A percentile compares a stretch with the other conserved stretches of the same genome.
Conservation (phyloP, 768 basidiomycete species). For the Asterophora parasitica region DNA sequence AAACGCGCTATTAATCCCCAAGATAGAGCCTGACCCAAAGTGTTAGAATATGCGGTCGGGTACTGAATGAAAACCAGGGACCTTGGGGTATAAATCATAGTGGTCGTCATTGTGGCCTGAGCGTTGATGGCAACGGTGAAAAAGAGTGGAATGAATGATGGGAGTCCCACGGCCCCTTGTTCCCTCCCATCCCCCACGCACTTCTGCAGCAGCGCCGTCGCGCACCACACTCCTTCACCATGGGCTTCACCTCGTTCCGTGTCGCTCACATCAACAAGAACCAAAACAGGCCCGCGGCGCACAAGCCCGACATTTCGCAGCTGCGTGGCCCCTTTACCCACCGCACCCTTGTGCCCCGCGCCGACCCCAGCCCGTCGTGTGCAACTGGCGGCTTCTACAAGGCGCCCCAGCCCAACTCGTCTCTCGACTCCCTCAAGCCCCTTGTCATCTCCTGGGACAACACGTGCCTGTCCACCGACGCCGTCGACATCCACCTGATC, state of each 20-base stretch:
- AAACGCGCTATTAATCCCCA: too few relatives aligned
- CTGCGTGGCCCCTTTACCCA: too few relatives aligned
- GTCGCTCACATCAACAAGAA: not conserved
- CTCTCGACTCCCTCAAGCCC: constrained; percentile 42
- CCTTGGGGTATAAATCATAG: too few relatives aligned
- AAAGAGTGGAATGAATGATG: not conserved
- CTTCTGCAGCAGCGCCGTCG: not conserved
- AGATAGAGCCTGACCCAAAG: too few relatives aligned
- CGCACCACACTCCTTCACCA: constrained; percentile 1
- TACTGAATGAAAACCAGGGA: too few relatives aligned
- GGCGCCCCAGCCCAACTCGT: constrained; percentile 42
- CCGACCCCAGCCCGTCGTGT: constrained; percentile 35
- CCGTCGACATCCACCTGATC: constrained; percentile 67
- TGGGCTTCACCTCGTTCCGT: constrained; percentile 11
- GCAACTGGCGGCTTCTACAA: constrained; percentile 57
- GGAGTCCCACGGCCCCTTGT: not conserved
- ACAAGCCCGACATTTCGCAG: too few relatives aligned
- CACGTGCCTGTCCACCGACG: constrained; percentile 43
- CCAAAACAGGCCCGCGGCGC: not conserved
- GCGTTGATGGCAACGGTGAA: not conserved
- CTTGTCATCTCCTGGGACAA: constrained; percentile 64
- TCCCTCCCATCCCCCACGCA: not conserved
- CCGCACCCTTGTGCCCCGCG: not conserved
- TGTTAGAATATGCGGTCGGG: too few relatives aligned
- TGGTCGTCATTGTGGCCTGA: too few relatives aligned